These are phyloP conservation scores for Alternaria viburni DNA, from an alignment of 2,329 filamentous ascomycete genomes.

Conservation along the genomic window DNA sequence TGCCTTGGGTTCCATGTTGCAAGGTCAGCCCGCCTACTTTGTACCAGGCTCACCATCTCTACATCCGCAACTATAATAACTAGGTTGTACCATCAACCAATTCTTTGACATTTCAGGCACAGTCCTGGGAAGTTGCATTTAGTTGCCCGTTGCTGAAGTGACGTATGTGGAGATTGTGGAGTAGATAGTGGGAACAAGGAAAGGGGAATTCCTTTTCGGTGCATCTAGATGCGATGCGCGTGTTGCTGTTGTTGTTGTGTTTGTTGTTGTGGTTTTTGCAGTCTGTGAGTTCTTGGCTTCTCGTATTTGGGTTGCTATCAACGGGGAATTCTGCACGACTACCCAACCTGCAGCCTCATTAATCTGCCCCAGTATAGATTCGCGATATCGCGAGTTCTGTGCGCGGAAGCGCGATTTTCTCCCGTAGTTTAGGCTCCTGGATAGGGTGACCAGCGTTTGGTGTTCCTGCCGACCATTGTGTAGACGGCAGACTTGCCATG, in stretches of 20 bases:
- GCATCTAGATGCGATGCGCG: background rate
- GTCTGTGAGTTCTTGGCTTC: background rate
- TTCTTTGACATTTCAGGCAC: background rate
- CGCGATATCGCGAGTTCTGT: background rate
- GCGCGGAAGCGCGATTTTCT: background rate
- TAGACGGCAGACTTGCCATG: background rate
- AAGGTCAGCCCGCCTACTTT: background rate
- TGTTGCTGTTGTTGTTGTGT: background rate
- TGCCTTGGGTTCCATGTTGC: background rate
- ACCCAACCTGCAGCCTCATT: background rate
- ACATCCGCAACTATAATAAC: background rate
- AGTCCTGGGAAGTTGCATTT: background rate
- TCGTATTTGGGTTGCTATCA: background rate
- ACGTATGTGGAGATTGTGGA: conserved; percentile 1
- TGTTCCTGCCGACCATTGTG: background rate
- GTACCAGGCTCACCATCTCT: background rate
- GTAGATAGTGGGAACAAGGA: background rate
- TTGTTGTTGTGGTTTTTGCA: background rate
- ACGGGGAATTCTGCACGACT: background rate
- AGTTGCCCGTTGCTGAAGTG: background rate
- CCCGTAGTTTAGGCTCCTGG: background rate
- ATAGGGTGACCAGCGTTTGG: background rate
- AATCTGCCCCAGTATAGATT: background rate
- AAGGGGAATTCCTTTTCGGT: background rate
- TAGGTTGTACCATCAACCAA: background rate